Base-by-base conservation (phyloP, 495 filamentous ascomycete genomes). In the Neurospora sp. region DNA sequence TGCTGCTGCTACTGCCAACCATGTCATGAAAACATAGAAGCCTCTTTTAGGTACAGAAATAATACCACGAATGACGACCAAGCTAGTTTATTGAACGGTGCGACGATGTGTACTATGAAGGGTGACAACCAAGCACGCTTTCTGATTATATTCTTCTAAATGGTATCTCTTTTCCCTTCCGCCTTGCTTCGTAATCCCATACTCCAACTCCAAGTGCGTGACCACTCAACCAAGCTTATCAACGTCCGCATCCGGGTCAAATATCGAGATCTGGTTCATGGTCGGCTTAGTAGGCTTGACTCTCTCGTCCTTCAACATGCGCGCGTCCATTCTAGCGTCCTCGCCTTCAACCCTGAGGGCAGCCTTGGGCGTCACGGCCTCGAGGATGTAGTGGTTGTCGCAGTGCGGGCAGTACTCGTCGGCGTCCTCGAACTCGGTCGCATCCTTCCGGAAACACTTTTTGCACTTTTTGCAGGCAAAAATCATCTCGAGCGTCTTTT, bases 331-430 rank as follows among this genome's bases (percentile, higher is more conserved):
- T 37, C 96, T 87, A 4, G 89, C 92, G 83, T 99, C 96, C 59
- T 94, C 95, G 46, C 96, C 92, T 81, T 98, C 96, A 38, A 98
- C 87, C 71, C 93, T 86, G 71, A 99, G 81, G 41, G 90, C 85
- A 10, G 94, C 86, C 82, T 94, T 92, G 11, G 96, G 92, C 27
- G 90, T 92, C 72, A 91, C 79, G 35, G 96, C 96, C 20, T 98
- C 94, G 73, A 98, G 83, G 31, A 98, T 91, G 79, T 94, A 99
- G 82, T 98, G 96, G 82, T 99, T 99, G 81, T 99, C 96, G 86
- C 96, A 99, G 84, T 97, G 92, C n/a, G 96, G 96, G 84, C 96
- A 98, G 85, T 97, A 98, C 82, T 99, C 96, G 85, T 99, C 96
- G 81, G 93, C 93, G 76, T 98, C 96, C 77, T 99, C 96, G 79